Evolutionary conservation across 106 monocot species (phyloP), one percentile per base, ranked within the genome.

Genomic region (Cymbidium sinense): DNA sequence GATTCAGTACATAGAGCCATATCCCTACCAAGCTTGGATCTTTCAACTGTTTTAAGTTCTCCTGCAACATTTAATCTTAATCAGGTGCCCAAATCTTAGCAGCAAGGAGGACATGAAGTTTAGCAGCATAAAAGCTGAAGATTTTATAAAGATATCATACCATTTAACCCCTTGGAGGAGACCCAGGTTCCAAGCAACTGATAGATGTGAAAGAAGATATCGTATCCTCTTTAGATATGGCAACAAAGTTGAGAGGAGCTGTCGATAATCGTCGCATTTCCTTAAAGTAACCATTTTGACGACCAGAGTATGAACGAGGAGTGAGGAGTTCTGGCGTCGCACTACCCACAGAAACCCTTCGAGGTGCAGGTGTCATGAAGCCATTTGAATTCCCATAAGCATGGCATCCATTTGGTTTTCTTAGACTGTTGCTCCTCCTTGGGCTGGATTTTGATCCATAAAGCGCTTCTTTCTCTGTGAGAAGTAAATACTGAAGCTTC

Each of bases 361-460:
- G 72, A 33, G 89, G 76, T 43, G 41, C 47, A 0, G 94, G 82
- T 41, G 89, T 88, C 87, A 90, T 90, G 43, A 79, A 85, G 44
- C 91, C 88, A 34, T 87, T 80, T 9, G 39, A 64, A 72, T 81
- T 84, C 52, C 77, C 86, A 23, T n/a, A 58, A 58, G 23, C 21
- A 75, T 89, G 85, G 70, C 81, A 13, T 50, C 65, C 69, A 50
- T 58, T 83, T 23, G 80, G 76, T 18, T 79, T 88, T 50, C 83
- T 82, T 12, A 91, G 81, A 83, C 84, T 91, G 65, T 77, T 83
- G 70, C 72, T 76, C 70, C 86, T 83, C 78, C 78, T 92, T 13
- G 85, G 85, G 80, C 80, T 99, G 12, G 86, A 86, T 73, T 89
- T 99, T n/a, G 90, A 92, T 20, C 88, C 90, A 62, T 86, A 89